These are phyloP conservation scores for Pichia manshurica DNA, from an alignment of 805 yeast species.

Conservation along the genomic window DNA sequence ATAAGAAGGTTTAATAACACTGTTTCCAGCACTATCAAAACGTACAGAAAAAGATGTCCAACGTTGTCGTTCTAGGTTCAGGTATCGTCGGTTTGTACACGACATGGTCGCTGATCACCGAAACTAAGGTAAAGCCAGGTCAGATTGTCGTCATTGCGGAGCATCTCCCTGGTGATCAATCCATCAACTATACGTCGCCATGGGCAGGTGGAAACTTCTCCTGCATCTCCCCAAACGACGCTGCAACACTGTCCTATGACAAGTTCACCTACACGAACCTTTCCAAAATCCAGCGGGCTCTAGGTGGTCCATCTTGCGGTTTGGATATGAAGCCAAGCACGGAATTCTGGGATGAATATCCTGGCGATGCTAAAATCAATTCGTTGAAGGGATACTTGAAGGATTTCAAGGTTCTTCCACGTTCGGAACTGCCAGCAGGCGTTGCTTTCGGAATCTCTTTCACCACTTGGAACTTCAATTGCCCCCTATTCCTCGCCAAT, in stretches of 20 bases:
- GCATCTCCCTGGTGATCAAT: slow-evolving; percentile 72
- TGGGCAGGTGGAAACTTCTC: slow-evolving; percentile 71
- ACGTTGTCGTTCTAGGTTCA: slow-evolving; percentile 38
- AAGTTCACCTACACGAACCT: slow-evolving; percentile 51
- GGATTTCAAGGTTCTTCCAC: slow-evolving; percentile 37
- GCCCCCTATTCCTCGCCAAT: slow-evolving; percentile 54
- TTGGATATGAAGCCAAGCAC: slow-evolving; percentile 47
- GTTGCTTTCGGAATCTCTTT: slow-evolving; percentile 51
- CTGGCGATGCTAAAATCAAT: slow-evolving; percentile 40
- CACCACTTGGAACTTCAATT: slow-evolving; percentile 67
- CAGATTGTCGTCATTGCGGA: slow-evolving; percentile 57
- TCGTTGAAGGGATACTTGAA: slow-evolving; percentile 46
- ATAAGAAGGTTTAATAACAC: no score
- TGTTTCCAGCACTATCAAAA: no score
- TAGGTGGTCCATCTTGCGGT: slow-evolving; percentile 52
- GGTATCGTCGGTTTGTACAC: slow-evolving; percentile 69
- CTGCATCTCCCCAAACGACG: slow-evolving; percentile 55
- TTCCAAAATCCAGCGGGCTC: slow-evolving; percentile 33
- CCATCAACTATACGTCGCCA: slow-evolving; percentile 71
- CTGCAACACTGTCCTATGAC: slow-evolving; percentile 44
- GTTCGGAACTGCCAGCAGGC: slow-evolving; percentile 43
- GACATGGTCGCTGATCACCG: slow-evolving; percentile 41
- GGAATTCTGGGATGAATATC: slow-evolving; percentile 52
- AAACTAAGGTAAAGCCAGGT: slow-evolving; percentile 33
- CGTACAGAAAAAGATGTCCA: slow-evolving; percentile 13